These are phyloP conservation scores for Leccinum angustisporum DNA, from an alignment of 1,284 basidiomycete species.

Conservation along the genomic window DNA sequence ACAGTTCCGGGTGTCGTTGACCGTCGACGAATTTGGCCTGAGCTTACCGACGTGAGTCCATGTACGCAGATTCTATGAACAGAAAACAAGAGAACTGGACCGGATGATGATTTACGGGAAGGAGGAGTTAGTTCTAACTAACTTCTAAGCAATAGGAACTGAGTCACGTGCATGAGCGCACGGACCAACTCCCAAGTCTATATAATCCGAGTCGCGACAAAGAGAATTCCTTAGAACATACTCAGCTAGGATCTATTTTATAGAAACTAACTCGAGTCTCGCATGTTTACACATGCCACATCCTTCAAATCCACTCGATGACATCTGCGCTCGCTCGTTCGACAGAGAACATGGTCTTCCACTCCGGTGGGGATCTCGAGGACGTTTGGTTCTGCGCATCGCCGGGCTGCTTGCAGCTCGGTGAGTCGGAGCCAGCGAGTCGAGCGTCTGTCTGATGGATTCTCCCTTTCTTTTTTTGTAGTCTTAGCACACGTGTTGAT, in stretches of 20 bases:
- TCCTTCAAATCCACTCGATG: constrained; percentile 81
- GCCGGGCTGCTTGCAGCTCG: constrained; percentile 41
- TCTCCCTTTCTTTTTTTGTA: no score
- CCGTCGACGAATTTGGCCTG: no score
- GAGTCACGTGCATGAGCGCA: constrained; percentile 19
- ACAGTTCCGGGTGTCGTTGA: no score
- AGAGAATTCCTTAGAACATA: constrained; percentile 65
- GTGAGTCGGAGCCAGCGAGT: constrained; percentile 53
- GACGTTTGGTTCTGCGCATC: constrained; percentile 61
- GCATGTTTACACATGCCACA: constrained; percentile 85
- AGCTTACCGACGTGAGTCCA: no score
- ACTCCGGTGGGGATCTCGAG: constrained; percentile 52
- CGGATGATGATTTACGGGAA: no score
- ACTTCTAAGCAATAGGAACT: no score
- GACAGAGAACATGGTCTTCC: constrained; percentile 69
- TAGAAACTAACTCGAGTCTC: constrained; percentile 87
- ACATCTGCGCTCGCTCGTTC: constrained; percentile 68
- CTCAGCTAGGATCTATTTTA: constrained; percentile 88
- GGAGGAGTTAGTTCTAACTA: no score
- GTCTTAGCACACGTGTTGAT: no score
- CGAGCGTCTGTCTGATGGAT: constrained; percentile 78
- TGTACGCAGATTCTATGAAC: no score
- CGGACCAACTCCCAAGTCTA: constrained; percentile 8
- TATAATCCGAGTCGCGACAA: not conserved
- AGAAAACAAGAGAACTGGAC: no score